Base-by-base conservation (phyloP, 2,329 filamentous ascomycete species). In the Penicillium hordei region DNA sequence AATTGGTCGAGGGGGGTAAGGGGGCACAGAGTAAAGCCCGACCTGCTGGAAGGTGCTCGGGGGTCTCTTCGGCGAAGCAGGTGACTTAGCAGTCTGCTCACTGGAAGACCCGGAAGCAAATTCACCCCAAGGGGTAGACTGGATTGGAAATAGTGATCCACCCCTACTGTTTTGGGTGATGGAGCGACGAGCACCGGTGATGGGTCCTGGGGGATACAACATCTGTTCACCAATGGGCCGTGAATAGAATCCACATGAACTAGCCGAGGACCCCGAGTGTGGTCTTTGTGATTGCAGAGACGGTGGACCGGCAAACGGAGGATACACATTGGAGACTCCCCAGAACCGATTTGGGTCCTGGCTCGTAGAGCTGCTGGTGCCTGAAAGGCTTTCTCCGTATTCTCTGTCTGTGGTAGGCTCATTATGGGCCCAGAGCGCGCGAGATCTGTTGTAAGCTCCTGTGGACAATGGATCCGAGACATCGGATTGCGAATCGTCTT, bases 1-100 rank as follows among this genome's bases (percentile, higher is more conserved):
- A 60, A 84, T 80, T 27, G 84, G 78, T 61, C 83, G 83, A 65
- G 81, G 81, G 61, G 81, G 81, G 65, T 83, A 86, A 65, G 52
- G 61, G 21, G 70, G 64, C 46, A 72, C 64, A 34, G 68, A 70
- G 57, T 74, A 77, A 44, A 75, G 58, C 31, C 71, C 73, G 52
- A 72, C 62, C 46, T 72, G 69, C 33, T 74, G 72, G 51, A 72
- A 75, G n/a, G 65, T 55, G 45, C 62, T 71, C 15, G 67, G 64
- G 6, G 69, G 66, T 52, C 71, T 68, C 56, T 67, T 70, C 5
- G 64, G 61, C 15, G 60, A 60, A 17, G 61, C 52, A 23, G 72
- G 63, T 40, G 70, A 66, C 56, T 71, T 72, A 5, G 70, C 58
- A 31, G 62, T 53, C 27, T 68, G 55, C 12, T 65, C 67, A 50